phyloP scores from a whole-genome alignment of 179 eudicot species.

The Beta corolliflora region DNA sequence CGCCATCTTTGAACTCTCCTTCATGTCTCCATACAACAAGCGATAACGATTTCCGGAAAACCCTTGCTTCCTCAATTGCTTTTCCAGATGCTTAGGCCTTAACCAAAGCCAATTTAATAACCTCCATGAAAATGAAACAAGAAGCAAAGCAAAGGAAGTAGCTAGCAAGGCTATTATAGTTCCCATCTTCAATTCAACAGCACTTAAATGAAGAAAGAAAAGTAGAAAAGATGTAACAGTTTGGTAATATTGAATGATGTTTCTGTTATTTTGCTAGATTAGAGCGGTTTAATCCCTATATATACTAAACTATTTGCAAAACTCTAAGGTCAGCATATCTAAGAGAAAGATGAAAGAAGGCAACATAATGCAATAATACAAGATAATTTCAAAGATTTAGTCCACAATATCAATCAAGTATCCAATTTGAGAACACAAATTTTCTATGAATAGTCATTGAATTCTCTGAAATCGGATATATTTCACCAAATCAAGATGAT shows the following conservation, averaged over 20 bases:
- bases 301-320: not conserved
- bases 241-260: too few species aligned
- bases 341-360: not conserved
- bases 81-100: slow-evolving; percentile 34
- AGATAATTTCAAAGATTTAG: not conserved
- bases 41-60: slow-evolving; percentile 32
- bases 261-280: not conserved
- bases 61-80: slow-evolving; percentile 29
- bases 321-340: slow-evolving; percentile 17
- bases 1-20: slow-evolving; percentile 30
- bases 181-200: slow-evolving; percentile 16
- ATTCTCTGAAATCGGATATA: not conserved
- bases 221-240: not conserved
- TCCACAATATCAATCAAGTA: not conserved
- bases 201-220: not conserved
- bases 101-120: slow-evolving; percentile 32
- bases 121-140: slow-evolving; percentile 25
- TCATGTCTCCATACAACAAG: slow-evolving; percentile 34
- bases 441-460: too few species aligned
- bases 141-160: slow-evolving; percentile 18
- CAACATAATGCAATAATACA: not conserved
- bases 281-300: not conserved
- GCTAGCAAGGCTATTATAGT: slow-evolving; percentile 18
- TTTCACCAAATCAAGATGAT: not conserved
- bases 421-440: not conserved